A percentile compares a stretch with the other conserved stretches of the same genome.
Evolutionary conservation across 441 rosid species (phyloP).

Genomic region (Populus hybrid): DNA sequence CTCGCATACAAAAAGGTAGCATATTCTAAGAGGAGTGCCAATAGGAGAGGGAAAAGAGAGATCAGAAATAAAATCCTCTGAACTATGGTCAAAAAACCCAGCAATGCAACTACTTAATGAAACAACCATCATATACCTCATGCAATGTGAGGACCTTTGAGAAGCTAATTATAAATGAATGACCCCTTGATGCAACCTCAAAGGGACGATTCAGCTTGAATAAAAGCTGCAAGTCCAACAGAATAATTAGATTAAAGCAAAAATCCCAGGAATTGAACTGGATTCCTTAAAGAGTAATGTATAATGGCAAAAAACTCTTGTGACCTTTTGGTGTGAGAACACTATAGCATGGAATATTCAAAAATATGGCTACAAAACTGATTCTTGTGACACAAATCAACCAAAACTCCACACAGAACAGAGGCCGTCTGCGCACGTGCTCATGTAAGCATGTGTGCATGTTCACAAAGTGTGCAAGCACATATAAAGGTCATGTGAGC

Average conservation of each 20-base stretch:
- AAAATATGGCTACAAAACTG: neutral
- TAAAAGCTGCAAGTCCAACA: slow-evolving; percentile 54
- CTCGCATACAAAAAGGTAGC: slow-evolving; percentile 89
- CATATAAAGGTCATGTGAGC: neutral
- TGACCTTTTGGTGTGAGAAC: neutral
- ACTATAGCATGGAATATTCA: neutral
- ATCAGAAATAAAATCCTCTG: slow-evolving; percentile 23
- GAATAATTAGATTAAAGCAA: neutral
- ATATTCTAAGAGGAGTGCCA: slow-evolving; percentile 44
- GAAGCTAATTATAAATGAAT: slow-evolving; percentile 80
- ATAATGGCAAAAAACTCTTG: neutral
- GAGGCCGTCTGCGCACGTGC: neutral
- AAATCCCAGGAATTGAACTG: neutral
- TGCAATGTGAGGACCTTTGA: slow-evolving; percentile 66
- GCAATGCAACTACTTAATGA: neutral
- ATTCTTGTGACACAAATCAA: neutral
- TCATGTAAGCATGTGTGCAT: neutral
- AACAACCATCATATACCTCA: slow-evolving; percentile 57
- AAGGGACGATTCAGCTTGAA: slow-evolving; percentile 91
- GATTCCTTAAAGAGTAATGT: neutral
- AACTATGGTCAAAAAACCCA: slow-evolving; percentile 7
- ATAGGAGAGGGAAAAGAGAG: slow-evolving; percentile 17
- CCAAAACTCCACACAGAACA: neutral
- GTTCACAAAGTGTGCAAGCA: neutral
- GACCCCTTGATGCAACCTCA: slow-evolving; percentile 97